Percentiles rank a stretch among this genome's conserved stretches.
These are phyloP conservation scores for Nematodospora anomalae DNA, from an alignment of 1,139 yeast species.

Conservation along the genomic window DNA sequence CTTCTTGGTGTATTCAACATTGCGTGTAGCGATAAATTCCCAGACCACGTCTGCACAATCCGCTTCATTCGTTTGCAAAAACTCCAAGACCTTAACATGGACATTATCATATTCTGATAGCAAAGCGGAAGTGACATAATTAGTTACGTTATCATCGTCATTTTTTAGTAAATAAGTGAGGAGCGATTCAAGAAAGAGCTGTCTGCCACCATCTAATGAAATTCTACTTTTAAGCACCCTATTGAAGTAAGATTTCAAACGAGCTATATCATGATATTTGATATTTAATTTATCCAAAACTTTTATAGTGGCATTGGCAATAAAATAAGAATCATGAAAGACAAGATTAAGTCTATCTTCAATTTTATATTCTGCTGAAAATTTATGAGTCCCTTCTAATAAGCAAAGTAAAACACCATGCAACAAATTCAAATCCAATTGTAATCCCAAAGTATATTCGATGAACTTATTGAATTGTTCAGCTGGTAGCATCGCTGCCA, in stretches of 20 bases:
- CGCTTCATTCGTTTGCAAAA: conserved; percentile 3
- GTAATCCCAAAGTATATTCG: conserved; percentile 22
- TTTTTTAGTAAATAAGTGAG: conserved; percentile 6
- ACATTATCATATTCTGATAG: conserved; percentile 11
- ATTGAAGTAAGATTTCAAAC: conserved; percentile 2
- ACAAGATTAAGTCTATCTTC: not conserved
- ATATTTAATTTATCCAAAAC: conserved; percentile 4
- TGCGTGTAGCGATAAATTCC: conserved; percentile 26
- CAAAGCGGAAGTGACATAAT: conserved; percentile 7
- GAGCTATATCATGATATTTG: conserved; percentile 1
- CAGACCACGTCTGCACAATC: conserved; percentile 14
- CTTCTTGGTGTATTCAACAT: conserved; percentile 38
- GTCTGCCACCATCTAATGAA: conserved; percentile 12
- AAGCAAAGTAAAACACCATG: conserved; percentile 13
- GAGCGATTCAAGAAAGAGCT: conserved; percentile 12
- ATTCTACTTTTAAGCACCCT: conserved; percentile 1
- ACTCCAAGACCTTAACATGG: conserved; percentile 8
- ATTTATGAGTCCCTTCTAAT: not conserved
- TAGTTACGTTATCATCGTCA: not conserved
- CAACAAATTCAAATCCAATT: conserved; percentile 9
- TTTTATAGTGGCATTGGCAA: conserved; percentile 12
- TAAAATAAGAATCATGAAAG: conserved; percentile 6
- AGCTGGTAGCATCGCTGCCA: conserved; percentile 47
- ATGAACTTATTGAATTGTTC: conserved; percentile 18
- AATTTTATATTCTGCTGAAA: not conserved